Conservation (phyloP, 139 green algal genomes). For the Eudorina sp. region DNA sequence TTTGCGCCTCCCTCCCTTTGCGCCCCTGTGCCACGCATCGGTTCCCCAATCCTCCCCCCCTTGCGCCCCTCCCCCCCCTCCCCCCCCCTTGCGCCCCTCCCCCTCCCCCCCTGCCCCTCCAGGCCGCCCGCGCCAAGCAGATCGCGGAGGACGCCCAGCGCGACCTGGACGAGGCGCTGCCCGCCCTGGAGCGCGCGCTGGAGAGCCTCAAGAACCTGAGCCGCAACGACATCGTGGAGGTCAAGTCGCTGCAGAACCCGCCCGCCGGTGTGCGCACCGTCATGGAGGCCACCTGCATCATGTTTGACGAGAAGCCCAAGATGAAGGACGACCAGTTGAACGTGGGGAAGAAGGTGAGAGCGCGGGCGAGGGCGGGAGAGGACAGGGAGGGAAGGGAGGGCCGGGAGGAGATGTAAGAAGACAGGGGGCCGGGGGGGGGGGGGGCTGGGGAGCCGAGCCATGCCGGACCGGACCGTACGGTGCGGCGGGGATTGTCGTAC, state of each 20-base stretch:
- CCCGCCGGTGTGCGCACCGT: constrained; percentile 76
- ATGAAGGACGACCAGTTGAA: constrained; percentile 86
- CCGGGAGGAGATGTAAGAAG: neutral
- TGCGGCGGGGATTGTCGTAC: neutral
- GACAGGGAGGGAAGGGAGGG: neutral
- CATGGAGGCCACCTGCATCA: constrained; percentile 88
- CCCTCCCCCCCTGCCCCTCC: neutral
- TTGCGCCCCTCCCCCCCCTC: too few relatives aligned
- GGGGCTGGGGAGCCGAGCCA: neutral
- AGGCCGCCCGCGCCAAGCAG: constrained; percentile 55
- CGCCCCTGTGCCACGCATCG: too few relatives aligned
- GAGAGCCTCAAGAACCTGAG: constrained; percentile 80
- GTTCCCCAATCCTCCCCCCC: too few relatives aligned
- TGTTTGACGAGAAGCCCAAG: constrained; percentile 90
- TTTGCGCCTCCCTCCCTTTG: too few relatives aligned
- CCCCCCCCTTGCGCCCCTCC: neutral
- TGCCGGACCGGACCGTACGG: neutral
- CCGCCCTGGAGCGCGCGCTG: constrained; percentile 79
- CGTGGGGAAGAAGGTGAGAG: constrained; percentile 70
- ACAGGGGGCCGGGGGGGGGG: neutral
- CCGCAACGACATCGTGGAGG: constrained; percentile 85
- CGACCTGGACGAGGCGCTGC: constrained; percentile 79
- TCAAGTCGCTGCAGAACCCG: constrained; percentile 83
- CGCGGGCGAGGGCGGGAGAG: neutral
- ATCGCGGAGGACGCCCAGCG: constrained; percentile 73